These are phyloP conservation scores for Solanum virginianum DNA, from an alignment of 257 asterid species.

Conservation along the genomic window DNA sequence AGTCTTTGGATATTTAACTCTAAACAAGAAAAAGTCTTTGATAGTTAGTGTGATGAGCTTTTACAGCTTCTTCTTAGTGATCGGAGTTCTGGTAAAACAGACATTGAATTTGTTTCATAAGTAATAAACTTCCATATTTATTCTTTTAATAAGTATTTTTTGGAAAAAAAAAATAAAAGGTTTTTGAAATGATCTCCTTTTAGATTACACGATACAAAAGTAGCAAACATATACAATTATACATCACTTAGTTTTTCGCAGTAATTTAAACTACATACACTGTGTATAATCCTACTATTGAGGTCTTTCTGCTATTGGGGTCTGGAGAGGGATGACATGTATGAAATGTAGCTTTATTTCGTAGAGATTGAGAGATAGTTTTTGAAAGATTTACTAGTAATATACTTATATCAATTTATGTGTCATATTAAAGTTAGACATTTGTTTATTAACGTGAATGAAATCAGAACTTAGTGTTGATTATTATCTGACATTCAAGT, in stretches of 20 bases:
- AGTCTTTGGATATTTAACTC: not conserved
- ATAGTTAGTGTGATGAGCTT: conserved; percentile 21
- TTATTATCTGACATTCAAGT: not conserved
- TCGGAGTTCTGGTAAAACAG: not conserved
- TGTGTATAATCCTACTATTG: too few species aligned
- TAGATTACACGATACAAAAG: not conserved
- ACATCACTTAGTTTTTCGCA: not conserved
- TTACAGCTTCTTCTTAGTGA: conserved; percentile 14
- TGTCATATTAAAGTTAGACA: not conserved
- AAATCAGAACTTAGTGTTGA: not conserved
- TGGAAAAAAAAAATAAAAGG: not conserved
- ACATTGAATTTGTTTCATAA: not conserved
- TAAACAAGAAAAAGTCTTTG: not conserved
- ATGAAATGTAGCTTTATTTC: too few species aligned
- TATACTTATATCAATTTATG: not conserved
- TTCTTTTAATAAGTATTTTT: not conserved
- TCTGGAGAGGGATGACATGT: too few species aligned
- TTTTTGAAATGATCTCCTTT: not conserved
- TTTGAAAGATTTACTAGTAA: too few species aligned
- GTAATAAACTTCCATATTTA: not conserved
- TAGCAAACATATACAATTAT: not conserved
- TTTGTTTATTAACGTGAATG: not conserved
- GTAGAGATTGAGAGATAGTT: too few species aligned
- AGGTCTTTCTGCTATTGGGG: too few species aligned
- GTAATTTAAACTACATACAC: too few species aligned